These are phyloP conservation scores for Mrakia hoshinonis DNA, from an alignment of 768 basidiomycete species.

Conservation along the genomic window DNA sequence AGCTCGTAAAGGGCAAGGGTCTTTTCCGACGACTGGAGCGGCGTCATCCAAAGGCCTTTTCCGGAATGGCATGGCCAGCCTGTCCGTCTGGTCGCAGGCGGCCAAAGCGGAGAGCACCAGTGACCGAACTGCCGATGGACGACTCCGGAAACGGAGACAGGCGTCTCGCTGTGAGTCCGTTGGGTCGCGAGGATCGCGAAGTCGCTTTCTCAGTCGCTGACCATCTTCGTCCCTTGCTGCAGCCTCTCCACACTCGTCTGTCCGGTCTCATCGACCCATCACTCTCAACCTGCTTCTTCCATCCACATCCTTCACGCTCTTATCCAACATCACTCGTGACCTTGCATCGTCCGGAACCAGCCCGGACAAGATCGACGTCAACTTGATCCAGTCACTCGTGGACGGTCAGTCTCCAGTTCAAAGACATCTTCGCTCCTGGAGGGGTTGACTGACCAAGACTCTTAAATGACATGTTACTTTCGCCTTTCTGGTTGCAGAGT, in stretches of 20 bases:
- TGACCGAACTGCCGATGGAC: background rate
- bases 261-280: background rate
- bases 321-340: background rate
- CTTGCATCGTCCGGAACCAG: background rate
- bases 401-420: background rate
- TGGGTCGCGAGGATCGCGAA: background rate
- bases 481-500: background rate
- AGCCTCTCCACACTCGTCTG: background rate
- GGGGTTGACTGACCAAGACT: no score
- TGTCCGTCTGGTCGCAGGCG: background rate
- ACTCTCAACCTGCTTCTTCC: conserved; percentile 8
- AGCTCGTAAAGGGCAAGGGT: background rate
- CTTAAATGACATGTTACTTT: no score
- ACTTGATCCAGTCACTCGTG: background rate
- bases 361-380: background rate
- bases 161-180: background rate
- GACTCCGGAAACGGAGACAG: background rate
- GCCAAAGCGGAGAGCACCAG: background rate
- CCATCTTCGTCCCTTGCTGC: background rate
- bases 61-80: conserved; percentile 9
- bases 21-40: background rate
- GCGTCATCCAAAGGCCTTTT: background rate
- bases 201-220: background rate
- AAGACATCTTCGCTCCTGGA: no score
- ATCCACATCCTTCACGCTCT: background rate